Conservation (phyloP, 2,329 filamentous ascomycete species). For the Ceratocystis colombiana region DNA sequence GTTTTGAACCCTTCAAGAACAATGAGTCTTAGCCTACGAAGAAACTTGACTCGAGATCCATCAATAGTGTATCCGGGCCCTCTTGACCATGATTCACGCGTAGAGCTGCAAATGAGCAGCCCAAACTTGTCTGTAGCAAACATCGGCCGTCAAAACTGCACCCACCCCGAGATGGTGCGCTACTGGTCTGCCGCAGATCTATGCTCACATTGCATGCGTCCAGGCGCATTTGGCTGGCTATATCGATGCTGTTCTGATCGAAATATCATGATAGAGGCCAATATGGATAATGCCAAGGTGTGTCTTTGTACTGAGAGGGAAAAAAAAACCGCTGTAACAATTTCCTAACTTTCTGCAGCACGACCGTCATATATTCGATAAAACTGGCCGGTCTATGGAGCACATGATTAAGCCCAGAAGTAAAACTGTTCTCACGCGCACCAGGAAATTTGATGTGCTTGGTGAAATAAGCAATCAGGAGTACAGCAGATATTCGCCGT, state of each 20-base stretch:
- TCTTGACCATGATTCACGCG: constrained; percentile 1
- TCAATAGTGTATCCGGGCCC: constrained; percentile 15
- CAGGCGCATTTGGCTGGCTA: constrained; percentile 56
- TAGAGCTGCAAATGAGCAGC: neutral
- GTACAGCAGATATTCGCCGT: constrained; percentile 38
- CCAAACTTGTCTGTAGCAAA: constrained; percentile 4
- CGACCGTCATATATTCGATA: constrained; percentile 33
- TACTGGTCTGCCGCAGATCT: constrained; percentile 17
- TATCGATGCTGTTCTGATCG: constrained; percentile 62
- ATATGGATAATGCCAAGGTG: constrained; percentile 29
- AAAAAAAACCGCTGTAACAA: constrained; percentile 15
- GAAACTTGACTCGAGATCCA: constrained; percentile 11
- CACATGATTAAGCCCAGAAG: constrained; percentile 33
- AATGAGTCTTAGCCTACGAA: neutral
- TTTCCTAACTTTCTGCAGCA: neutral
- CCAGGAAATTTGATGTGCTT: constrained; percentile 39
- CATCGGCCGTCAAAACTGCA: constrained; percentile 6
- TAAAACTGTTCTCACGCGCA: constrained; percentile 36
- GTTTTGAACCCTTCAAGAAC: neutral
- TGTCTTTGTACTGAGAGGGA: constrained; percentile 21
- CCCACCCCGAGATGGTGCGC: constrained; percentile 17
- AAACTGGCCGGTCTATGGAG: constrained; percentile 32
- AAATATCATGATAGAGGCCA: constrained; percentile 35
- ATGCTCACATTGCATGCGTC: constrained; percentile 39
- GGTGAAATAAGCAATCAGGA: constrained; percentile 37